Conservation (phyloP, 2,329 filamentous ascomycete species). For the Mollisiaceae sp. region DNA sequence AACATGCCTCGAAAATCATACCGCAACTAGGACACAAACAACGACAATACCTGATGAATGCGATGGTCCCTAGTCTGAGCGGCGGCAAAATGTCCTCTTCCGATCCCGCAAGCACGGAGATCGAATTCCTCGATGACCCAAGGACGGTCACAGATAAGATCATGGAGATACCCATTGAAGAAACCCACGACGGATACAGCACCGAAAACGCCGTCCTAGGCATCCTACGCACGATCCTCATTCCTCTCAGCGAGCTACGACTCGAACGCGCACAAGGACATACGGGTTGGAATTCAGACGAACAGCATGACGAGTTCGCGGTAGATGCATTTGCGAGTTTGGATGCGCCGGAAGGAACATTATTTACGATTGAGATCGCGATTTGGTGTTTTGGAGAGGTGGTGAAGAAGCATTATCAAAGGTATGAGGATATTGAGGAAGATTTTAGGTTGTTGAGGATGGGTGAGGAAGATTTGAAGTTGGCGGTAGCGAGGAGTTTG, state of each 20-base stretch:
- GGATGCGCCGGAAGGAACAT: slow-evolving; percentile 1
- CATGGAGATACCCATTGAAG: background rate
- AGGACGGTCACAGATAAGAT: background rate
- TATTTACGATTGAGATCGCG: slow-evolving; percentile 1
- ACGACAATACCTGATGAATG: background rate
- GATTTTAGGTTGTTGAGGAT: background rate
- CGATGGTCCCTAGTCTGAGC: background rate
- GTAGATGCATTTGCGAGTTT: background rate
- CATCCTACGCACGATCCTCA: slow-evolving; percentile 1
- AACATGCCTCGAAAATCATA: background rate
- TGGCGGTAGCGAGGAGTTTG: slow-evolving; percentile 9
- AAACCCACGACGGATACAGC: background rate
- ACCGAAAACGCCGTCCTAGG: background rate
- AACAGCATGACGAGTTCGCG: background rate
- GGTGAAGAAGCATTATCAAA: slow-evolving; percentile 4
- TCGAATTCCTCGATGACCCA: background rate
- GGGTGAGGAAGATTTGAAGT: slow-evolving; percentile 8
- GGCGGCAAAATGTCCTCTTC: background rate
- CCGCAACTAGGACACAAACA: background rate
- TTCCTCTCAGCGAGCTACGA: background rate
- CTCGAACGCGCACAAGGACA: background rate
- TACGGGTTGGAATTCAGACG: background rate
- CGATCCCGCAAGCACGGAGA: background rate
- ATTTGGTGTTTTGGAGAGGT: slow-evolving; percentile 5
- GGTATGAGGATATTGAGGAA: background rate